Evolutionary conservation across 371 early-diverging fungal species (phyloP), one percentile per base, ranked within the genome.

Genomic region (Actinomortierella ambigua): DNA sequence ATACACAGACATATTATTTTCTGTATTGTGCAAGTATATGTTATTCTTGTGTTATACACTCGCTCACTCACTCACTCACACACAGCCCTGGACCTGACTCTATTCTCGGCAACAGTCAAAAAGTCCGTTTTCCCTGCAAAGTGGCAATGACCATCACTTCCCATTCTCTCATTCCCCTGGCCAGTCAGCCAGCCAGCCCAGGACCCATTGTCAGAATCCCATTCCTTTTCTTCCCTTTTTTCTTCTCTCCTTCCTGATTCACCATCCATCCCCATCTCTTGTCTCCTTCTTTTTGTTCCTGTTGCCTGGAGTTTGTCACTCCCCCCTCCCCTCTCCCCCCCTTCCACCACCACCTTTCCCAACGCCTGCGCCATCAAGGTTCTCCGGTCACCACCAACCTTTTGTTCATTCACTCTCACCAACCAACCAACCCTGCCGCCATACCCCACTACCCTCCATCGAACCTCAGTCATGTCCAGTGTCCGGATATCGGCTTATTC

Each of bases 71-170:
- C n/a, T n/a, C n/a, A n/a, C n/a, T n/a, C n/a, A 34, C n/a, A 46
- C 59, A 52, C 59, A 59, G 59, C 52, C 59, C 52, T 15, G n/a
- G 44, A 15, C 44, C 44, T 20, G 39, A 39, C 11, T 53, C 26
- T 53, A 39, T 50, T 13, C 27, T n/a, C 53, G n/a, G 40, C 9
- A 8, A 15, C 28, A 52, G 2, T 23, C 50, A 20, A 22, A 14
- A 42, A 24, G 47, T 2, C 42, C 20, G 22, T 46, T 17, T 50
- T 18, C 39, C 29, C 43, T 39, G 50, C 43, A 15, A n/a, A n/a
- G 42, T 18, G 20, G n/a, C 39, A 15, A 13, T 26, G 24, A 3
- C 55, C 27, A 18, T 40, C 23, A 41, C 14, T 18, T 20, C 22
- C 8, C 41, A 3, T 17, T 13, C 13, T 20, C 44, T 3, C 5